Conservation (phyloP, 345 rosid species). For the Salix purpurea region DNA sequence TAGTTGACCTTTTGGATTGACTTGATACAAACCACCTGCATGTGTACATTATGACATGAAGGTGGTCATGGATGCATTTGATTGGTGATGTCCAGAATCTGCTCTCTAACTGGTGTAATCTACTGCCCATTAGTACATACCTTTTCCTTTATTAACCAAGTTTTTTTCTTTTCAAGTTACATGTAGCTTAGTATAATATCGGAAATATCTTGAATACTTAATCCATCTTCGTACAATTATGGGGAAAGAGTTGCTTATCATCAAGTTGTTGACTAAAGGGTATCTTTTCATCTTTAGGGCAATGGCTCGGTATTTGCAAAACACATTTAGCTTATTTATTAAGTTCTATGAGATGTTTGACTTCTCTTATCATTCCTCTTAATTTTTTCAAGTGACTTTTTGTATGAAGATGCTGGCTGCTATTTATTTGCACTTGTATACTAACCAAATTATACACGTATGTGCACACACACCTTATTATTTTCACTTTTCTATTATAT, state of each 20-base stretch:
- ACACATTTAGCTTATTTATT: too few relatives aligned
- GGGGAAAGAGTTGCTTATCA: constrained; percentile 1
- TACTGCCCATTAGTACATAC: constrained; percentile 4
- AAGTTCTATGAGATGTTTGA: too few relatives aligned
- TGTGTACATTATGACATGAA: constrained; percentile 29
- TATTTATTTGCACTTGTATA: too few relatives aligned
- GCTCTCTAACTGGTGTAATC: constrained; percentile 30
- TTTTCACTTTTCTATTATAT: too few relatives aligned
- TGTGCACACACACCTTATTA: too few relatives aligned
- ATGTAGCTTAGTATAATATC: not conserved
- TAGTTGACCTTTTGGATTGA: constrained; percentile 10
- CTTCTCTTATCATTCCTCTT: too few relatives aligned
- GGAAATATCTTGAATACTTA: constrained; percentile 6
- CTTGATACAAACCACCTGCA: constrained; percentile 15
- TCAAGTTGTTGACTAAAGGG: not conserved
- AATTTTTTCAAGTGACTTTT: too few relatives aligned
- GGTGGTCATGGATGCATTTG: constrained; percentile 33
- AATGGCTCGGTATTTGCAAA: not conserved
- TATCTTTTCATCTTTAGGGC: not conserved
- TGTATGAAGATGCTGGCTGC: too few relatives aligned
- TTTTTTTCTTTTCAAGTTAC: not conserved
- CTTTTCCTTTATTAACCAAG: constrained; percentile 3
- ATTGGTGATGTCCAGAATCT: constrained; percentile 21
- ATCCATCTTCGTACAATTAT: not conserved
- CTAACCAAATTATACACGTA: too few relatives aligned